Percentiles rank a stretch among this genome's conserved stretches.
Evolutionary conservation across 768 basidiomycete species (phyloP).

Genomic region (Amanita subjunquillea): DNA sequence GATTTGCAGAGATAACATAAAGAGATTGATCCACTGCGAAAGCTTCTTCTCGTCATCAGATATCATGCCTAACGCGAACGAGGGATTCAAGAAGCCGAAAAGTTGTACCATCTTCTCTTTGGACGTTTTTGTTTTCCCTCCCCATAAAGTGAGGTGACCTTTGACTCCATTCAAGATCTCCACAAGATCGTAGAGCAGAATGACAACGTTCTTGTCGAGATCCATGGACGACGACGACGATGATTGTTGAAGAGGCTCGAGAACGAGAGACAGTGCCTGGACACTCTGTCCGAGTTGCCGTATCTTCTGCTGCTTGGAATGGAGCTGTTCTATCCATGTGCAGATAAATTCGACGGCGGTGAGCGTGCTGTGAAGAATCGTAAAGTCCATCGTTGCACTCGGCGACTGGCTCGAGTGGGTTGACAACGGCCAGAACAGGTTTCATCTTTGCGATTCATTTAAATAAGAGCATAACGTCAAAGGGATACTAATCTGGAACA

Average conservation of each 20-base stretch:
- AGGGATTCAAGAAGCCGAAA: slow-evolving; percentile 14
- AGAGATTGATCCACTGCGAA: slow-evolving; percentile 14
- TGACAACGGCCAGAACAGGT: not conserved
- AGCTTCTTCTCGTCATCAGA: slow-evolving; percentile 15
- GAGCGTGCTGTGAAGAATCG: not conserved
- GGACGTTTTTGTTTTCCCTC: slow-evolving; percentile 8
- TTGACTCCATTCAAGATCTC: slow-evolving; percentile 11
- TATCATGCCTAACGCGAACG: slow-evolving; percentile 10
- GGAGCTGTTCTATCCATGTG: slow-evolving; percentile 2
- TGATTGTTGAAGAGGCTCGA: not conserved
- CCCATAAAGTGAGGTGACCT: slow-evolving; percentile 12
- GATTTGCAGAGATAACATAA: slow-evolving; percentile 9
- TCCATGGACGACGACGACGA: not conserved
- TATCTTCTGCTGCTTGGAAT: slow-evolving; percentile 1
- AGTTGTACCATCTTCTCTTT: slow-evolving; percentile 5
- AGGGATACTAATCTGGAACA: no score
- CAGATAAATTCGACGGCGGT: not conserved
- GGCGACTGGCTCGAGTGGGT: not conserved
- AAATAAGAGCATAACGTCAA: no score
- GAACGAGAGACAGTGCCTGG: not conserved
- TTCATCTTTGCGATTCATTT: no score
- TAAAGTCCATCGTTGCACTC: not conserved
- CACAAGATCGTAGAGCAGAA: slow-evolving; percentile 10
- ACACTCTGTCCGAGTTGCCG: not conserved
- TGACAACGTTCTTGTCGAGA: not conserved